Conservation (phyloP, 179 eudicot genomes). For the Vitellaria paradoxa region DNA sequence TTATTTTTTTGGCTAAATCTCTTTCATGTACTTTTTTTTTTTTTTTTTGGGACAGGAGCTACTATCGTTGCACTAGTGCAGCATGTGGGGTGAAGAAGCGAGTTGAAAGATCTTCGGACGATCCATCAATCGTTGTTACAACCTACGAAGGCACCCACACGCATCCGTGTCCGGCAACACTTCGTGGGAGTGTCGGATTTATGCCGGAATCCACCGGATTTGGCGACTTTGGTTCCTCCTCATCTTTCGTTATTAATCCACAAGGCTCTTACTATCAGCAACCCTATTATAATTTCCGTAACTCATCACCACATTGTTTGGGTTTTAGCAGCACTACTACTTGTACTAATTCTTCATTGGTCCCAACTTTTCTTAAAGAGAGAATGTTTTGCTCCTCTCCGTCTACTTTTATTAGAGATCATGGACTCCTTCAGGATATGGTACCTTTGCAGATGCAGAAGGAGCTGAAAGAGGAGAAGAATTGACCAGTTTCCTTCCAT, state of each 20-base stretch:
- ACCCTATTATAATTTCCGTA: conserved; percentile 18
- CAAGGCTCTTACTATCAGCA: conserved; percentile 23
- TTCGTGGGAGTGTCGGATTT: conserved; percentile 30
- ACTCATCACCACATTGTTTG: conserved; percentile 19
- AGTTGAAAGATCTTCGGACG: conserved; percentile 39
- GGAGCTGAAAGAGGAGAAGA: conserved; percentile 39
- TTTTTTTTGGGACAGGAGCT: conserved; percentile 32
- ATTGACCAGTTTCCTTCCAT: not conserved
- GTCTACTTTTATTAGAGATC: conserved; percentile 36
- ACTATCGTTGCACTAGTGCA: conserved; percentile 45
- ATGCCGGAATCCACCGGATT: conserved; percentile 17
- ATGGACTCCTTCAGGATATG: conserved; percentile 73
- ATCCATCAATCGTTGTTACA: conserved; percentile 40
- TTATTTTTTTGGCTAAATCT: not conserved
- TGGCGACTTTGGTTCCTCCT: conserved; percentile 12
- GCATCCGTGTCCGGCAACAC: conserved; percentile 33
- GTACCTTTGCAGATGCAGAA: conserved; percentile 48
- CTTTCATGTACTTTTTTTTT: not conserved
- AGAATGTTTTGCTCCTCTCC: conserved; percentile 24
- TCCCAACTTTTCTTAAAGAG: conserved; percentile 14
- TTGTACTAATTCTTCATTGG: conserved; percentile 10
- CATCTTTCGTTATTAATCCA: conserved; percentile 18
- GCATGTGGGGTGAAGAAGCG: conserved; percentile 43
- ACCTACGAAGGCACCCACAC: conserved; percentile 47
- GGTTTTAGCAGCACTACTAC: conserved; percentile 13